Evolutionary conservation across 116 monocot genomes (phyloP).

Genomic region (Trichopus zeylanicus): DNA sequence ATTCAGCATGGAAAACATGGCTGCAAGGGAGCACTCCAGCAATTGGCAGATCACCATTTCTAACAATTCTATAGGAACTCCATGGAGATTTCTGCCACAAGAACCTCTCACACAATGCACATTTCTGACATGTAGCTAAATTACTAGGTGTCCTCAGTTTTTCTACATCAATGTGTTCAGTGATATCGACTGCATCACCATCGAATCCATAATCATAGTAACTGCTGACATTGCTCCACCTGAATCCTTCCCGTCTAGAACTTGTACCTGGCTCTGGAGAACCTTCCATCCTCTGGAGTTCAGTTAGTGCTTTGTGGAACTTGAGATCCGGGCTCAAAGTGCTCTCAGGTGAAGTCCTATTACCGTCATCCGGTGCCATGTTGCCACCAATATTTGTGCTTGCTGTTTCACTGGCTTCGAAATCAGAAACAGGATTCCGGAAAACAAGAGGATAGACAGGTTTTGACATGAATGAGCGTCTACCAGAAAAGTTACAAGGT

Average conservation of each 20-base stretch:
- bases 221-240: conserved; percentile 76
- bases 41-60: conserved; percentile 56
- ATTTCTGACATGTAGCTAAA: conserved; percentile 33
- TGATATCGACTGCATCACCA: conserved; percentile 41
- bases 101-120: conserved; percentile 58
- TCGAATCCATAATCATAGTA: conserved; percentile 51
- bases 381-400: conserved; percentile 26
- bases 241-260: conserved; percentile 59
- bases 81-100: conserved; percentile 76
- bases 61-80: conserved; percentile 53
- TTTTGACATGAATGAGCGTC: conserved; percentile 89
- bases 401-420: conserved; percentile 24
- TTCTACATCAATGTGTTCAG: conserved; percentile 31
- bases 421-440: conserved; percentile 68
- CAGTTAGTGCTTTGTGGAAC: conserved; percentile 38
- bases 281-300: conserved; percentile 42
- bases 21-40: conserved; percentile 65
- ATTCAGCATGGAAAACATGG: conserved; percentile 85
- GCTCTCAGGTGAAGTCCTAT: conserved; percentile 19
- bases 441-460: conserved; percentile 81
- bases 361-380: conserved; percentile 22
- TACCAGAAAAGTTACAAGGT: conserved; percentile 40
- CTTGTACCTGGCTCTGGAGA: conserved; percentile 43
- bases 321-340: conserved; percentile 52
- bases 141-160: conserved; percentile 20